phyloP scores from a whole-genome alignment of 1,284 basidiomycete species.

The Athelia sp. region DNA sequence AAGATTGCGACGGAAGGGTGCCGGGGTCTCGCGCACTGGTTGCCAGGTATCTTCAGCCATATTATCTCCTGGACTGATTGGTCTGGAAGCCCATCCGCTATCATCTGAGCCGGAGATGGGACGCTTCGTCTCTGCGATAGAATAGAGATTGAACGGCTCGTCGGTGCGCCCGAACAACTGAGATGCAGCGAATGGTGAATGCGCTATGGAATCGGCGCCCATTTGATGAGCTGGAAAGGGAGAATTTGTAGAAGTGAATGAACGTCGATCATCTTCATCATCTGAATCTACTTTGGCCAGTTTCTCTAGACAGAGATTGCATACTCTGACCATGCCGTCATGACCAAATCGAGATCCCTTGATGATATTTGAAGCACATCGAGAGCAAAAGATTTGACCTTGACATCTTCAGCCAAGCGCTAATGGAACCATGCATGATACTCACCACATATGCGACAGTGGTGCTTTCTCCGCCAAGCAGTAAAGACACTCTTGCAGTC shows the following conservation, averaged over 20 bases:
- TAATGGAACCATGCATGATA: conserved; percentile 5
- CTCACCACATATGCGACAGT: conserved; percentile 89
- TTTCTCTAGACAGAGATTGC: conserved; percentile 92
- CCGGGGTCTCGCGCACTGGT: conserved; percentile 52
- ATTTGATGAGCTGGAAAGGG: conserved; percentile 64
- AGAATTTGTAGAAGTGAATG: conserved; percentile 61
- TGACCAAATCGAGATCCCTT: conserved; percentile 92
- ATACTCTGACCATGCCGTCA: conserved; percentile 88
- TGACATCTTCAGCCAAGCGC: conserved; percentile 7
- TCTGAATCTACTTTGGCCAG: conserved; percentile 80
- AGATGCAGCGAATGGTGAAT: conserved; percentile 86
- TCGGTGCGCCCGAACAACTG: conserved; percentile 75
- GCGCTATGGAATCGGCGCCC: conserved; percentile 49
- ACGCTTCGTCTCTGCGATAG: conserved; percentile 68
- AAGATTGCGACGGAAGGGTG: conserved; percentile 78
- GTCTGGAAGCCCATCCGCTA: conserved; percentile 44
- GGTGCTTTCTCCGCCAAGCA: conserved; percentile 90
- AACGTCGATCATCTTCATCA: conserved; percentile 79
- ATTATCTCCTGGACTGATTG: conserved; percentile 41
- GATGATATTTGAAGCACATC: conserved; percentile 96
- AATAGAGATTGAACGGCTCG: conserved; percentile 74
- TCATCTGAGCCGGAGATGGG: conserved; percentile 50
- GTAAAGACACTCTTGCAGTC: conserved; percentile 91
- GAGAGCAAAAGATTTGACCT: conserved; percentile 90
- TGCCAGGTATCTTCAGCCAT: conserved; percentile 41